These are phyloP conservation scores for Leccinum pachyderme DNA, from an alignment of 1,284 basidiomycete species.

Conservation along the genomic window DNA sequence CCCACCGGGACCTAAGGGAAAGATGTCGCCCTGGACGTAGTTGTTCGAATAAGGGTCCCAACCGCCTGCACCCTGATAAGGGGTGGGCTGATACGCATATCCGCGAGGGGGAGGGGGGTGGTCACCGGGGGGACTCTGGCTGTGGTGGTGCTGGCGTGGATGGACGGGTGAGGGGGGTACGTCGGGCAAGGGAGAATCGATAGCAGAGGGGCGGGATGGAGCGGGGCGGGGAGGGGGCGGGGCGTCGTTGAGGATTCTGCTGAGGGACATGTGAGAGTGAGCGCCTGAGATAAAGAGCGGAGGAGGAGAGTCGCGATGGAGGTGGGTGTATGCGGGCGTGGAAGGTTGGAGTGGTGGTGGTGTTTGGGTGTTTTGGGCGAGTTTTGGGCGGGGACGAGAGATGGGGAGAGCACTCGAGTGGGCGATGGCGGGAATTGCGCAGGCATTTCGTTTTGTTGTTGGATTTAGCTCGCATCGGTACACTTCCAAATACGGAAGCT, in stretches of 20 bases:
- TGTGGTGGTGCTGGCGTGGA: conserved; percentile 27
- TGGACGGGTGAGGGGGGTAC: conserved; percentile 26
- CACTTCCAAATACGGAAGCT: conserved; percentile 32
- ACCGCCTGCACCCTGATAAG: conserved; percentile 39
- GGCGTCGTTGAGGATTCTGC: conserved; percentile 72
- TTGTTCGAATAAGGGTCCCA: conserved; percentile 42
- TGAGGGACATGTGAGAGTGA: conserved; percentile 57
- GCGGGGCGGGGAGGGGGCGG: conserved; percentile 35
- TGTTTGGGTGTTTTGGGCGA: background rate
- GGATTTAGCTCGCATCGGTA: conserved; percentile 37
- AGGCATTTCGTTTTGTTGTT: conserved; percentile 38
- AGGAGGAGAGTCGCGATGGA: conserved; percentile 5
- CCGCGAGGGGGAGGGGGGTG: conserved; percentile 34
- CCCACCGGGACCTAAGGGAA: conserved; percentile 38
- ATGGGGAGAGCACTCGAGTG: conserved; percentile 19
- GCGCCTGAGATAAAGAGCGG: background rate
- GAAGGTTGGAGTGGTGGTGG: background rate
- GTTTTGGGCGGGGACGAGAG: background rate
- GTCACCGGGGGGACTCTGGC: conserved; percentile 32
- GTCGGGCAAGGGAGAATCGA: conserved; percentile 31
- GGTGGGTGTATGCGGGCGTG: background rate
- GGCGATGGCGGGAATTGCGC: conserved; percentile 35
- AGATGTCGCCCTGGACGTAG: conserved; percentile 39
- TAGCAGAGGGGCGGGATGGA: conserved; percentile 15
- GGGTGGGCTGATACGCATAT: conserved; percentile 33